Base-by-base conservation (phyloP, 306 rosid genomes). In the Castanea sativa region DNA sequence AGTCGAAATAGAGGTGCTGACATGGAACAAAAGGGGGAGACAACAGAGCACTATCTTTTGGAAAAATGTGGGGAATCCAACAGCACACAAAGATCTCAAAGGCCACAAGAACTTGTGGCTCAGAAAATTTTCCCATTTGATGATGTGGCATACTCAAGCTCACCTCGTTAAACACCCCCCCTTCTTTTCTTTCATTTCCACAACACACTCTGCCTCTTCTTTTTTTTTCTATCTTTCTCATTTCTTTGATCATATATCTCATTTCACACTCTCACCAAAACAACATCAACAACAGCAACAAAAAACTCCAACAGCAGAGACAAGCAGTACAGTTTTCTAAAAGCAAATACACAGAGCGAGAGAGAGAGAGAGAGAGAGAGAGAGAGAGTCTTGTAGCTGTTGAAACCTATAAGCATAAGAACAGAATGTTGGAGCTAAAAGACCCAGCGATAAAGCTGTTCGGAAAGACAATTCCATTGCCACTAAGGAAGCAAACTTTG, bases 61-160 rank as follows among this genome's bases (percentile, higher is more conserved):
- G 80, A 85, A 81, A 81, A 83, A 83, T 83, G 90, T 76, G 85
- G 74, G 78, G 88, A 95, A 91, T 90, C 88, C 93, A 89, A 88
- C 92, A 80, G 87, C 90, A 82, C 83, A 75, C 89, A 67, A 87
- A 89, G 91, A 91, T 92, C 93, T 88, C 84, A 73, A 76, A 84
- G 78, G 87, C 93, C 94, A 92, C 94, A 89, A 67, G 89, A 88
- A 89, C 78, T 91, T 89, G 98, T 94, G 98, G 97, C 88, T 92
- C 92, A 75, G 83, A 92, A 84, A 60, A 2, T 85, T 80, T 55
- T 56, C 56, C 45, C 76, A 49, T 59, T 73, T 80, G 89, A 80
- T 88, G 89, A 88, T 27, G 87, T 91, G 98, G 93, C 90, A 79
- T 55, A 55, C 77, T 80, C 90, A 78, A 49, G 60, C 77, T 84